phyloP scores from a whole-genome alignment of 768 basidiomycete genomes.

The Rhodotorula taiwanensis region DNA sequence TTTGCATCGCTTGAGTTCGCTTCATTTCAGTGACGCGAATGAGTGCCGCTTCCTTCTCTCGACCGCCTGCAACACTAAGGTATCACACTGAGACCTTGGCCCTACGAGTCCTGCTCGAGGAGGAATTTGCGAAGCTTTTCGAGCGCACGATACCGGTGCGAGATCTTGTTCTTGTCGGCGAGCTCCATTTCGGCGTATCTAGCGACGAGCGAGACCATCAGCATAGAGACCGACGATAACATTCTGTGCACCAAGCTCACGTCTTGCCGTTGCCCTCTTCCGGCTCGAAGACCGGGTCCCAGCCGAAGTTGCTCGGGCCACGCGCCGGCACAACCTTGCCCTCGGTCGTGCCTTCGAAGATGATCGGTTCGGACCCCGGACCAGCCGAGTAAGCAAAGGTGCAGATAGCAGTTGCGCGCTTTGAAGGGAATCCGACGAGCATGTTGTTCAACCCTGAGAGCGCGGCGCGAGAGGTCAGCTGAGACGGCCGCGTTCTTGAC shows the following conservation, averaged over 20 bases:
- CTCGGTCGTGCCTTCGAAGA: constrained; percentile 80
- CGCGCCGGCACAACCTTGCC: constrained; percentile 82
- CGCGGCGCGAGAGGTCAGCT: too few species aligned
- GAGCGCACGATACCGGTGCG: constrained; percentile 63
- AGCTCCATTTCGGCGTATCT: constrained; percentile 66
- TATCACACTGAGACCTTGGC: background rate
- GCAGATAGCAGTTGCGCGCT: constrained; percentile 79
- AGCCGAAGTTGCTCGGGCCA: constrained; percentile 74
- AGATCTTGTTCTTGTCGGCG: constrained; percentile 59
- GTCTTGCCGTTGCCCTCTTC: constrained; percentile 69
- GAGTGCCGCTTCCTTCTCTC: too few species aligned
- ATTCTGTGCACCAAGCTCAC: constrained; percentile 47
- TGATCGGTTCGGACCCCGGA: constrained; percentile 66
- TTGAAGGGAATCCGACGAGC: constrained; percentile 66
- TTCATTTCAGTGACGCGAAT: too few species aligned
- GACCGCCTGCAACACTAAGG: background rate
- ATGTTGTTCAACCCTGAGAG: constrained; percentile 67
- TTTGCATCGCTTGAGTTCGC: too few species aligned
- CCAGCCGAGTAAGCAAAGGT: constrained; percentile 92
- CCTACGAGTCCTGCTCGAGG: constrained; percentile 19
- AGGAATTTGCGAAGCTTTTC: constrained; percentile 58
- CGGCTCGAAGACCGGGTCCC: constrained; percentile 75
- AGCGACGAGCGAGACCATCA: background rate
- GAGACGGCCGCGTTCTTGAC: too few species aligned
- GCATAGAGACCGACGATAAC: background rate